Base-by-base conservation (phyloP, 108 stramenopile genomes). In the Nitzschia putrida region DNA sequence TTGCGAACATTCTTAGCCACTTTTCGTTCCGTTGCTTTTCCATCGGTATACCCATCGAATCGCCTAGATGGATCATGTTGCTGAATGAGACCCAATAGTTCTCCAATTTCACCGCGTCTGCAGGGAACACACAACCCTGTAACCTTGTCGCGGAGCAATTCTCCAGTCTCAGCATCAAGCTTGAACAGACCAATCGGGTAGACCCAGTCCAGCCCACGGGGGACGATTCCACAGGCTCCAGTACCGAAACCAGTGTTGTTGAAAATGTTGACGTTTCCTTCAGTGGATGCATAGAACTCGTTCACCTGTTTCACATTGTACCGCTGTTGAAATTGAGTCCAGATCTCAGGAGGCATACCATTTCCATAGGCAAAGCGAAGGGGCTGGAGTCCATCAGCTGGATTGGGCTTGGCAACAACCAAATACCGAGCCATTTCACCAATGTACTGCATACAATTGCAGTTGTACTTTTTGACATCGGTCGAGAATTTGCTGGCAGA, bases 361-460 rank as follows among this genome's bases (percentile, higher is more conserved):
- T 66, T 66, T 22, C 65, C 65, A 6, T 34, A 53, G 25, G 65
- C 65, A 53, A 66, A 66, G n/a, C 65, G 65, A 20, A 66, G 65
- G 21, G 29, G 20, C 39, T 39, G 24, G 10, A 52, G 22, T 26
- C 50, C 49, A 52, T 66, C 65, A 14, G 41, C 34, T 1, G 49
- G 12, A 51, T 53, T 66, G 50, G 52, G 26, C 29, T 49, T 26
- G 14, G 65, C 65, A 20, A 51, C 44, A 39, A 52, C 29, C 9
- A 66, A 51, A 51, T 66, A 66, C 52, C 65, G 29, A 16, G 65
- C 65, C 65, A 66, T 66, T 47, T 66, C 65, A 41, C 65, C 65
- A 52, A 66, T 66, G 52, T 66, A 66, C 53, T 66, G 65, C 24
- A 53, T 51, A 34, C 38, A 49, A 5, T 49, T 66, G 52, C 65